phyloP scores from a whole-genome alignment of 371 early-diverging fungal species.

The Dinochytrium kinnereticum region DNA sequence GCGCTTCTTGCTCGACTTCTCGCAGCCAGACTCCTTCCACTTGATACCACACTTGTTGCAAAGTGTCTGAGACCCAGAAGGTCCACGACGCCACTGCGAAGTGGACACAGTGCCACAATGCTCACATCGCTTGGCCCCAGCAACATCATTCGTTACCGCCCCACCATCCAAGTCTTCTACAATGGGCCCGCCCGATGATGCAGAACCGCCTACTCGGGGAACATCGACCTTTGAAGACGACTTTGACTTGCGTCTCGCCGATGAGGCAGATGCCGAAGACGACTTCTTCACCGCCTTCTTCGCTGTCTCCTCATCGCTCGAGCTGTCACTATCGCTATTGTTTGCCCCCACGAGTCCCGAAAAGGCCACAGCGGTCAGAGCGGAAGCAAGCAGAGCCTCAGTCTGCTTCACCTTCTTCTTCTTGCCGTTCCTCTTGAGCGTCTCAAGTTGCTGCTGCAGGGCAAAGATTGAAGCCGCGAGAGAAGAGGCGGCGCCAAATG shows the following conservation, averaged over 20 bases:
- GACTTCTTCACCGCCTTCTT: neutral
- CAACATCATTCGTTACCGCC: neutral
- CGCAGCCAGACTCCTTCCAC: conserved; percentile 56
- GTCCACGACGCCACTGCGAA: conserved; percentile 91
- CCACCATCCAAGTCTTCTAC: conserved; percentile 5
- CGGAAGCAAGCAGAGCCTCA: neutral
- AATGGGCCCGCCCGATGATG: neutral
- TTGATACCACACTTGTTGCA: conserved; percentile 94
- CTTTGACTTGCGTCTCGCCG: neutral
- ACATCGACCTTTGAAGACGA: neutral
- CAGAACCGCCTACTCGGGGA: neutral
- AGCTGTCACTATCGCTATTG: conserved; percentile 1
- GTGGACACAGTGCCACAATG: conserved; percentile 81
- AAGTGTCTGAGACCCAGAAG: conserved; percentile 80
- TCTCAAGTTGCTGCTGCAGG: neutral
- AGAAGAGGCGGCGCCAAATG: neutral
- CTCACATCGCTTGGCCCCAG: conserved; percentile 29
- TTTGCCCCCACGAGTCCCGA: neutral
- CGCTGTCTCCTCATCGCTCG: conserved; percentile 13
- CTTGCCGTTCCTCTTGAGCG: neutral
- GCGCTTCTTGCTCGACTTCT: neutral
- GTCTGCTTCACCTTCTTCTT: conserved; percentile 4
- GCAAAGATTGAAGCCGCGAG: neutral
- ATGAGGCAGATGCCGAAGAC: neutral
- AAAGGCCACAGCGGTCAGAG: neutral